A percentile compares a stretch with the other conserved stretches of the same genome.
These are phyloP conservation scores for Warburgia ugandensis DNA, from an alignment of 164 flowering plant genomes.

Conservation along the genomic window DNA sequence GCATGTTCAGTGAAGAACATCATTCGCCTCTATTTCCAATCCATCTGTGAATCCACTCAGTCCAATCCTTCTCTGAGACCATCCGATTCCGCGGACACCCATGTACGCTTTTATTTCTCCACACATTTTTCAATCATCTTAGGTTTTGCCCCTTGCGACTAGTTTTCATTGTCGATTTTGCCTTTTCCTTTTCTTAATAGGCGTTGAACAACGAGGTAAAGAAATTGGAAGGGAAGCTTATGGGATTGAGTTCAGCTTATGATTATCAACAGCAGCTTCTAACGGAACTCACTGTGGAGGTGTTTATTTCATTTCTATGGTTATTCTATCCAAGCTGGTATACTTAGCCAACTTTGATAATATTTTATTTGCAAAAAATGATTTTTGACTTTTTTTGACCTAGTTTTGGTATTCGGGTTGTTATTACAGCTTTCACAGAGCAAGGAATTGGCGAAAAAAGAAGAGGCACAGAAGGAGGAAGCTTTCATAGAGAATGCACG, in stretches of 20 bases:
- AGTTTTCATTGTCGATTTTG: too few relatives aligned
- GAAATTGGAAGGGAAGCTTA: constrained; percentile 54
- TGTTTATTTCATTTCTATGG: constrained; percentile 4
- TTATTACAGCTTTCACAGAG: constrained; percentile 37
- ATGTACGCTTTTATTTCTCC: too few relatives aligned
- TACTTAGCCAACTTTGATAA: neutral
- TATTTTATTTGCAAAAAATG: neutral
- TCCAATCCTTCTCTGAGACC: constrained; percentile 26
- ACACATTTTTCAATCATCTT: too few relatives aligned
- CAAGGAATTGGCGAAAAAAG: constrained; percentile 44
- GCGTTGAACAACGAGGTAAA: constrained; percentile 40
- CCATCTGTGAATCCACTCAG: constrained; percentile 36
- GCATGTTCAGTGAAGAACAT: constrained; percentile 36
- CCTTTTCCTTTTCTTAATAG: neutral
- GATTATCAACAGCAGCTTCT: constrained; percentile 47
- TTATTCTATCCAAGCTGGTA: neutral
- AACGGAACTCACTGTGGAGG: constrained; percentile 47
- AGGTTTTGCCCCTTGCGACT: too few relatives aligned
- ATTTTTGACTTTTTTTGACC: neutral
- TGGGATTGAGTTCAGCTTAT: constrained; percentile 34
- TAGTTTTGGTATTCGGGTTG: neutral
- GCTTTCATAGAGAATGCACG: constrained; percentile 38
- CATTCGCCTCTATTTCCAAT: constrained; percentile 80
- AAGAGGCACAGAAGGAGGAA: constrained; percentile 37
- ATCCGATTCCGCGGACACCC: constrained; percentile 1